Evolutionary conservation across 768 basidiomycete species (phyloP).

Genomic region (Clitopilus hobsonii): DNA sequence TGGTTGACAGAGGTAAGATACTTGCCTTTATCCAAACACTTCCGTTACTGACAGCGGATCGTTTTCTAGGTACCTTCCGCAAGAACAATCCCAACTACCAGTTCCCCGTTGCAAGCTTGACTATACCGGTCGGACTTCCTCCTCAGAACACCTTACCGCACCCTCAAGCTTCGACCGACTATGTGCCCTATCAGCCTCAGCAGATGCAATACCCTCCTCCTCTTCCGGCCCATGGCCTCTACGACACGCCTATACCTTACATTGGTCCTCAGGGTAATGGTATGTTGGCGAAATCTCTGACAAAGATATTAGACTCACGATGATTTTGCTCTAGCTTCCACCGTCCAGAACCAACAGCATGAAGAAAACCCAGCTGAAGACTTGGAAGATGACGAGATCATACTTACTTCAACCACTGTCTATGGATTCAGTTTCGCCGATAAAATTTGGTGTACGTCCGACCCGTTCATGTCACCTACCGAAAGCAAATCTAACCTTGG

Average conservation of each 20-base stretch:
- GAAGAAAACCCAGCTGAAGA: background rate
- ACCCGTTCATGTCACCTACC: background rate
- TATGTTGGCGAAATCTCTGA: background rate
- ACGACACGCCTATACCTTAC: background rate
- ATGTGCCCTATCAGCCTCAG: background rate
- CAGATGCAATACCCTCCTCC: background rate
- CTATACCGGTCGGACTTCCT: conserved; percentile 20
- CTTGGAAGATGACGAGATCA: conserved; percentile 1
- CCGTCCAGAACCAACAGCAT: background rate
- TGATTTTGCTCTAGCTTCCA: background rate
- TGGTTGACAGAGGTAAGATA: conserved; percentile 51
- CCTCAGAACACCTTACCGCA: background rate
- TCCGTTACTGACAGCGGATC: background rate
- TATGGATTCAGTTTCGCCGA: conserved; percentile 60
- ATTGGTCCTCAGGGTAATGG: background rate
- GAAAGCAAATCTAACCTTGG: background rate
- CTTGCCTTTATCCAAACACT: background rate
- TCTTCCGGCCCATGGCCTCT: background rate
- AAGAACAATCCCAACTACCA: conserved; percentile 47
- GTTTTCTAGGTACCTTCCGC: conserved; percentile 41
- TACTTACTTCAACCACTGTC: conserved; percentile 18
- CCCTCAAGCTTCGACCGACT: background rate
- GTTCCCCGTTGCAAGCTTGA: conserved; percentile 24
- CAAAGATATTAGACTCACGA: background rate
- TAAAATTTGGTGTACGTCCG: conserved; percentile 53